These are phyloP conservation scores for Lophiostoma macrostomum DNA, from an alignment of 495 filamentous ascomycete genomes.

Conservation along the genomic window DNA sequence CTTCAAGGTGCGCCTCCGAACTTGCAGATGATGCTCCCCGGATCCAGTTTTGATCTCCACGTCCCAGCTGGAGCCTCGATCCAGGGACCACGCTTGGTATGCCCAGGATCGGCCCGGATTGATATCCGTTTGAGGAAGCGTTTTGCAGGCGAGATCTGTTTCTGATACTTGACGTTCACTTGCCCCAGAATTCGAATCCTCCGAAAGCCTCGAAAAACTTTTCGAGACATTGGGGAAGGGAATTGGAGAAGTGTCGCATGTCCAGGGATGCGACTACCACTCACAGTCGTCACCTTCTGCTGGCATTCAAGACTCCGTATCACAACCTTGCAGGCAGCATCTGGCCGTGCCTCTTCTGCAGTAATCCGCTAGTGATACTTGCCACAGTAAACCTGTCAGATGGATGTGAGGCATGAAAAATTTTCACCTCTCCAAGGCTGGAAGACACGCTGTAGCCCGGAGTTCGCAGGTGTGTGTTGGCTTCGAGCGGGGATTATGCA, in stretches of 20 bases:
- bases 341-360: background rate
- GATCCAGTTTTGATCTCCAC: slow-evolving; percentile 13
- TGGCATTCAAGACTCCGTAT: too few relatives aligned
- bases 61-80: background rate
- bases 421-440: background rate
- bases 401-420: too few relatives aligned
- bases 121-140: background rate
- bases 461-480: too few relatives aligned
- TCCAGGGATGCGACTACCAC: background rate
- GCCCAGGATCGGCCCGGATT: background rate
- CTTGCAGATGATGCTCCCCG: background rate
- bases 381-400: too few relatives aligned
- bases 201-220: too few relatives aligned
- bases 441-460: too few relatives aligned
- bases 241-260: slow-evolving; percentile 5
- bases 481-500: too few relatives aligned
- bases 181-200: too few relatives aligned
- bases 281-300: background rate
- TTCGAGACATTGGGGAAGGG: too few relatives aligned
- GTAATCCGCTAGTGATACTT: too few relatives aligned
- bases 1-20: background rate
- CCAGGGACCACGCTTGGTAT: background rate
- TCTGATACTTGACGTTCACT: too few relatives aligned
- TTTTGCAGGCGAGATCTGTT: background rate
- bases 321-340: too few relatives aligned